phyloP scores from a whole-genome alignment of 2,329 filamentous ascomycete species.

The Aspergillus eucalypticola region DNA sequence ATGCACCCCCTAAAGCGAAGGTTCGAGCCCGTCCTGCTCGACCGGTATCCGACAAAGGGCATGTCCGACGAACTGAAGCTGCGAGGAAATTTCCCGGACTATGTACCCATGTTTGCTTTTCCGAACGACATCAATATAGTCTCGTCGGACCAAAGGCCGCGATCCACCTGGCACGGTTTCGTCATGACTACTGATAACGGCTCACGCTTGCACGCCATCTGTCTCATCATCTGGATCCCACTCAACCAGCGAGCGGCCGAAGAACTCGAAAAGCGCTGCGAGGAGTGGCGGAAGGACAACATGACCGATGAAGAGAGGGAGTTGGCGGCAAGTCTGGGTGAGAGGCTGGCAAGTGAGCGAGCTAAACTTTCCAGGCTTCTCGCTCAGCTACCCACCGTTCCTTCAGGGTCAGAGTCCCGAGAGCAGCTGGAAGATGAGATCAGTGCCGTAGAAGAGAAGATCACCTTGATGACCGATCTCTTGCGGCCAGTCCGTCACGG shows the following conservation, averaged over 20 bases:
- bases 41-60: constrained; percentile 84
- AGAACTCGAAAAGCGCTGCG: constrained; percentile 70
- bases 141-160: constrained; percentile 87
- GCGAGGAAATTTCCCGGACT: constrained; percentile 88
- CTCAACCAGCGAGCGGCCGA: constrained; percentile 79
- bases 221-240: constrained; percentile 89
- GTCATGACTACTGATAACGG: constrained; percentile 95
- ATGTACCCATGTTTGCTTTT: constrained; percentile 98
- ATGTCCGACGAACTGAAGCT: constrained; percentile 77
- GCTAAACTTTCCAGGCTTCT: constrained; percentile 87
- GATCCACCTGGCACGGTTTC: constrained; percentile 98
- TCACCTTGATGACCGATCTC: constrained; percentile 93
- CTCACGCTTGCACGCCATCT: constrained; percentile 87
- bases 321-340: constrained; percentile 84
- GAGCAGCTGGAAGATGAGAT: constrained; percentile 92
- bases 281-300: constrained; percentile 84
- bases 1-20: constrained; percentile 94
- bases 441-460: constrained; percentile 94
- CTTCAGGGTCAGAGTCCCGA: constrained; percentile 76
- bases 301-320: constrained; percentile 99
- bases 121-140: constrained; percentile 97
- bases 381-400: constrained; percentile 74
- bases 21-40: constrained; percentile 94
- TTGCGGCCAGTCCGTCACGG: constrained; percentile 88
- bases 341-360: constrained; percentile 81